Conservation (phyloP, 1,284 basidiomycete genomes). For the Leccinum pachyderme region DNA sequence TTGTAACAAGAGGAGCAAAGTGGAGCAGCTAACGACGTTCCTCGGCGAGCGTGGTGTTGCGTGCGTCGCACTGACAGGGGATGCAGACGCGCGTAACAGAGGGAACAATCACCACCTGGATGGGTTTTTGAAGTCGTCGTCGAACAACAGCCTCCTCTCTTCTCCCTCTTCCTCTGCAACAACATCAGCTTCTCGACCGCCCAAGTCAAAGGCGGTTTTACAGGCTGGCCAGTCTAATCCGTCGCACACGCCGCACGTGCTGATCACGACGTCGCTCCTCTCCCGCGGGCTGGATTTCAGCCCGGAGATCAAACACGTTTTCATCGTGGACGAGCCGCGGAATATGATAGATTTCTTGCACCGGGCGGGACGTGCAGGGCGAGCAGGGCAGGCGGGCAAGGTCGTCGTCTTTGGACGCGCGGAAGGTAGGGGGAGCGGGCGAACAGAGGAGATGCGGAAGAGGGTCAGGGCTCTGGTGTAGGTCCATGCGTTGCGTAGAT, state of each 20-base stretch:
- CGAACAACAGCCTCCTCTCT: not conserved
- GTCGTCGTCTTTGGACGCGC: slow-evolving; percentile 71
- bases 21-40: slow-evolving; percentile 54
- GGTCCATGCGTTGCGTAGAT: not conserved
- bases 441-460: slow-evolving; percentile 48
- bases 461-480: slow-evolving; percentile 43
- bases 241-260: slow-evolving; percentile 53
- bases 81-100: slow-evolving; percentile 51
- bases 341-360: slow-evolving; percentile 90
- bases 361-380: slow-evolving; percentile 79
- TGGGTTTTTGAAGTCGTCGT: slow-evolving; percentile 57
- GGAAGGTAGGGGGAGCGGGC: slow-evolving; percentile 51
- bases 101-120: slow-evolving; percentile 75
- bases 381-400: slow-evolving; percentile 63
- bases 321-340: slow-evolving; percentile 81
- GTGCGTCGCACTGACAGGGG: slow-evolving; percentile 62
- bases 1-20: slow-evolving; percentile 73
- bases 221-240: slow-evolving; percentile 23
- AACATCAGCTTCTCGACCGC: slow-evolving; percentile 8
- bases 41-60: slow-evolving; percentile 61
- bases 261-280: slow-evolving; percentile 87
- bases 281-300: slow-evolving; percentile 90
- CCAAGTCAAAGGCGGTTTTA: slow-evolving; percentile 4
- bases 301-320: slow-evolving; percentile 71
- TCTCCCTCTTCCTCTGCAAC: not conserved